phyloP scores from a whole-genome alignment of 129 eudicot species.

The Dittrichia graveolens region DNA sequence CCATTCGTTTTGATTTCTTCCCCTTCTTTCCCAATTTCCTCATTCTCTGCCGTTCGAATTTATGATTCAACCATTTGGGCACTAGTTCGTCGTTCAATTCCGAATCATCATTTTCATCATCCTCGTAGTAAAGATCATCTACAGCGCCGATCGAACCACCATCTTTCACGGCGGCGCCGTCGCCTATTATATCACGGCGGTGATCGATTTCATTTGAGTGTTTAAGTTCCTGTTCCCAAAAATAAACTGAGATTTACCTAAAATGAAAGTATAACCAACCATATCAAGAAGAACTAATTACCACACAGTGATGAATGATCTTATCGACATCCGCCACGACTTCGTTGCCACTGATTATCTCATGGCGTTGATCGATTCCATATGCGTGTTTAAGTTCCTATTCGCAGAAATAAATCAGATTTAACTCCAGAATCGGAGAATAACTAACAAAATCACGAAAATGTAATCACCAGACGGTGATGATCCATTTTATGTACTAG shows the following conservation, averaged over 20 bases:
- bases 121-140: slow-evolving; percentile 13
- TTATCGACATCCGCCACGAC: no score
- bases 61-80: slow-evolving; percentile 50
- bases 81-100: slow-evolving; percentile 72
- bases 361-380: no score
- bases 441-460: no score
- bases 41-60: slow-evolving; percentile 63
- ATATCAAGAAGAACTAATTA: no score
- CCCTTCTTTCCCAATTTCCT: slow-evolving; percentile 82
- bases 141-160: slow-evolving; percentile 11
- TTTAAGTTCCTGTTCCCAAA: slow-evolving; percentile 5
- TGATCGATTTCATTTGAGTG: slow-evolving; percentile 16
- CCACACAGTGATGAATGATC: no score
- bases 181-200: background rate
- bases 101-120: slow-evolving; percentile 38
- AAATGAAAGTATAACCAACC: background rate
- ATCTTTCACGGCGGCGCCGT: background rate
- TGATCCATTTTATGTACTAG: no score
- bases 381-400: no score
- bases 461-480: no score
- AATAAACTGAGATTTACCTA: slow-evolving; percentile 1
- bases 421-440: no score
- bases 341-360: no score
- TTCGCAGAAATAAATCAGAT: no score
- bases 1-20: slow-evolving; percentile 52